Percentiles rank a stretch among this genome's conserved stretches.
Conservation (phyloP, 495 filamentous ascomycete genomes). For the Trichocladium uniseriatum region DNA sequence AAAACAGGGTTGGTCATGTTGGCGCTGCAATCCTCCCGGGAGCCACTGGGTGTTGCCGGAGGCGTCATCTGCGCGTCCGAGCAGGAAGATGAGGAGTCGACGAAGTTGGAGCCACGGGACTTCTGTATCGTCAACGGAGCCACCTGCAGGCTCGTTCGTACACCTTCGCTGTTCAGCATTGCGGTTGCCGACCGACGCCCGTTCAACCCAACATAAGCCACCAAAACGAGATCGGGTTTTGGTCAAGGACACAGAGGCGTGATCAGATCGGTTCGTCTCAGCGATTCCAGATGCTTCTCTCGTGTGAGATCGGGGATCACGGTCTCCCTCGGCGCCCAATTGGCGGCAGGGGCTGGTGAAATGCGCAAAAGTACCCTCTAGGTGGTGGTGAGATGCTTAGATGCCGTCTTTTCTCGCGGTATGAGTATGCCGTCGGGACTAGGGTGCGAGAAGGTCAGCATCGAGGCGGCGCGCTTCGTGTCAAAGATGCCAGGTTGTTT, state of each 20-base stretch:
- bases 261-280: too few species aligned
- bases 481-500: conserved; percentile 9
- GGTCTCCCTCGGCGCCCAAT: too few species aligned
- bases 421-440: background rate
- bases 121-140: conserved; percentile 68
- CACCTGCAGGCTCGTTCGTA: conserved; percentile 56
- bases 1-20: conserved; percentile 51
- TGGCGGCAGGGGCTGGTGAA: too few species aligned
- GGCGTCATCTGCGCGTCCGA: conserved; percentile 58
- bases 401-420: background rate
- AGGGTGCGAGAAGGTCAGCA: background rate
- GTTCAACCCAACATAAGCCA: conserved; percentile 33
- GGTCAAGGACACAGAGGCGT: conserved; percentile 3
- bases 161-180: conserved; percentile 42
- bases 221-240: background rate
- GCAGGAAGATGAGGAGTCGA: conserved; percentile 34
- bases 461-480: background rate
- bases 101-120: conserved; percentile 33
- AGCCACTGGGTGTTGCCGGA: conserved; percentile 59
- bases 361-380: too few species aligned
- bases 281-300: too few species aligned
- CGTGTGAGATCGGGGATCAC: too few species aligned
- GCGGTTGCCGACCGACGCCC: conserved; percentile 31
- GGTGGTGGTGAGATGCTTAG: background rate
- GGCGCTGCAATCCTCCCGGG: conserved; percentile 42